Evolutionary conservation across 768 basidiomycete species (phyloP).

Genomic region (Porpolomopsis calyptriformis): DNA sequence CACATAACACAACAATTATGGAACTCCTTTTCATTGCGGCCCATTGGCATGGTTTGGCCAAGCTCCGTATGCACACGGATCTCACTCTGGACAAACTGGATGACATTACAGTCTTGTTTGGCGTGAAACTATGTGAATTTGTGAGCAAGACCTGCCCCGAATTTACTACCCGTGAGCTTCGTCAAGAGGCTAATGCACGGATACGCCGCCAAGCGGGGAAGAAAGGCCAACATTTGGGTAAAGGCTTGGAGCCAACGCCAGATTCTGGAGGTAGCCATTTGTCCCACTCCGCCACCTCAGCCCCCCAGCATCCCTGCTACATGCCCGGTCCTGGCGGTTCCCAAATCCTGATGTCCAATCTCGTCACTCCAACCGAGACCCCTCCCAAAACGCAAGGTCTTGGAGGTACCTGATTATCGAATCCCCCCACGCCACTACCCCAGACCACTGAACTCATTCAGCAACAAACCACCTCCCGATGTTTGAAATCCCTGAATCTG

Average conservation of each 20-base stretch:
- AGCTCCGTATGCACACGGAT: constrained; percentile 16
- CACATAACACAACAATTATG: constrained; percentile 11
- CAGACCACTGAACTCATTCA: no score
- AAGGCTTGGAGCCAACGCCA: not conserved
- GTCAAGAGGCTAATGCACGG: not conserved
- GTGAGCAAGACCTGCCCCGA: constrained; percentile 2
- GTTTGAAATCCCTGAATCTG: constrained; percentile 13
- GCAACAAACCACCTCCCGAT: no score
- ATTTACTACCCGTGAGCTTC: constrained; percentile 5
- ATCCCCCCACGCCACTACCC: no score
- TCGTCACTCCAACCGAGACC: no score
- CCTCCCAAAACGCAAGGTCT: no score
- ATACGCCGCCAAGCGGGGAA: not conserved
- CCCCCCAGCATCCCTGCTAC: no score
- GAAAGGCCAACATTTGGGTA: no score
- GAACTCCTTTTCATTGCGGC: constrained; percentile 9
- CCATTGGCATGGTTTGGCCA: constrained; percentile 12
- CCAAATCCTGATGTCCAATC: no score
- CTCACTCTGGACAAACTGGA: constrained; percentile 7
- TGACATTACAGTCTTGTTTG: constrained; percentile 11
- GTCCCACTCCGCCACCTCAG: constrained; percentile 4
- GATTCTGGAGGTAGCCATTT: constrained; percentile 11
- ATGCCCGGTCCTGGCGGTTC: no score
- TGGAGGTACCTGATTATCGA: no score
- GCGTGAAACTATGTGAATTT: constrained; percentile 1